Conservation (phyloP, 208 protist genomes). For the Spironucleus salmonicida region DNA sequence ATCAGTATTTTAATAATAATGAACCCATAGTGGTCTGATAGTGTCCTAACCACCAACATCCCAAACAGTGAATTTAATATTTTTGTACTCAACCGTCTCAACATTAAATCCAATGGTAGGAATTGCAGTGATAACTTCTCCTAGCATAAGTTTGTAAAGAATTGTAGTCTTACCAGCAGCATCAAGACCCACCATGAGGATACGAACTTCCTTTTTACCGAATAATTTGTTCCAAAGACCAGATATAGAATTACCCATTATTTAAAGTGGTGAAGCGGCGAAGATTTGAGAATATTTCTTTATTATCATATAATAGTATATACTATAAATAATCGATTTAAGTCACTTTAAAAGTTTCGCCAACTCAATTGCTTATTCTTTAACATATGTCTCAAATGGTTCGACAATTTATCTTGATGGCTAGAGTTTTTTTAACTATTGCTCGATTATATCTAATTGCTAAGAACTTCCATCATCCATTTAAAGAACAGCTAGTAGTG, state of each 20-base stretch:
- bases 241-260: not conserved
- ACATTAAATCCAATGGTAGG: constrained; percentile 54
- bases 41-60: constrained; percentile 42
- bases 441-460: no score
- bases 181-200: constrained; percentile 47
- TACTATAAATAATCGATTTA: no score
- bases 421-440: no score
- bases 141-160: constrained; percentile 47
- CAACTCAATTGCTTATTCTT: no score
- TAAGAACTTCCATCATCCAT: no score
- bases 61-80: constrained; percentile 39
- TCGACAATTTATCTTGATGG: no score
- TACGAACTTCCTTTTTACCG: constrained; percentile 35
- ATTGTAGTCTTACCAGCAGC: constrained; percentile 54
- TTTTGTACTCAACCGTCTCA: constrained; percentile 41
- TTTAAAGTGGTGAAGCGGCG: no score
- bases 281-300: no score
- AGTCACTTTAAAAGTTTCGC: no score
- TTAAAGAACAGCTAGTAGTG: no score
- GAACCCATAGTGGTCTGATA: constrained; percentile 39
- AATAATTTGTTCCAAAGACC: constrained; percentile 11
- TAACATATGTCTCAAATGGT: no score
- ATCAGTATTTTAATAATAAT: constrained; percentile 40
- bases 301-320: no score
- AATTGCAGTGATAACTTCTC: constrained; percentile 45